phyloP scores from a whole-genome alignment of 768 basidiomycete genomes.

The Agaricus blazei region DNA sequence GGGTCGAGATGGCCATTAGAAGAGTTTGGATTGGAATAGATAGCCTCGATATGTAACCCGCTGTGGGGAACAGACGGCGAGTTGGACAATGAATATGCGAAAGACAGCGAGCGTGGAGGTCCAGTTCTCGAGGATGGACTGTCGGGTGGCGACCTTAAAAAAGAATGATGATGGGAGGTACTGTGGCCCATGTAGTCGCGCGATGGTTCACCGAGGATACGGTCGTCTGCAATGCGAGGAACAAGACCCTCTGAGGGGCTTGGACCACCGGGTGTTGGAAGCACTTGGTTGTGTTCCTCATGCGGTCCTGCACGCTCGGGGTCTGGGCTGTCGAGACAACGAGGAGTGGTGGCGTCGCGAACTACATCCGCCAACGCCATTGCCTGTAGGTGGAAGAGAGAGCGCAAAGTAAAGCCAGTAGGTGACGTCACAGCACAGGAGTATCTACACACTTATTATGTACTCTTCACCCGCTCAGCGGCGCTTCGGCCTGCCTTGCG shows the following conservation, averaged over 20 bases:
- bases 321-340: background rate
- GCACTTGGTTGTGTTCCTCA: background rate
- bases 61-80: constrained; percentile 24
- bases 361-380: constrained; percentile 24
- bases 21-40: constrained; percentile 25
- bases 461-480: constrained; percentile 18
- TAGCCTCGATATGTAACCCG: constrained; percentile 6
- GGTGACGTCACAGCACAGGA: constrained; percentile 16
- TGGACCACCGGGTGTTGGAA: background rate
- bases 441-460: constrained; percentile 2
- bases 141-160: constrained; percentile 26
- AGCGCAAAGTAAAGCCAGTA: background rate
- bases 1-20: constrained; percentile 27
- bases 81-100: constrained; percentile 48
- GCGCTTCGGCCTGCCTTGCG: constrained; percentile 47
- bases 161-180: constrained; percentile 14
- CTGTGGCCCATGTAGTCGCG: background rate
- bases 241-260: background rate
- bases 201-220: background rate
- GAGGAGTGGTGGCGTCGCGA: constrained; percentile 11
- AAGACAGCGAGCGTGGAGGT: constrained; percentile 69
- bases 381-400: background rate
- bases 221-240: background rate
- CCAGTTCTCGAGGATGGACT: constrained; percentile 68
- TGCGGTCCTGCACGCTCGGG: background rate